phyloP scores from a whole-genome alignment of 2,329 filamentous ascomycete species.

The Chlorencoelia australis region DNA sequence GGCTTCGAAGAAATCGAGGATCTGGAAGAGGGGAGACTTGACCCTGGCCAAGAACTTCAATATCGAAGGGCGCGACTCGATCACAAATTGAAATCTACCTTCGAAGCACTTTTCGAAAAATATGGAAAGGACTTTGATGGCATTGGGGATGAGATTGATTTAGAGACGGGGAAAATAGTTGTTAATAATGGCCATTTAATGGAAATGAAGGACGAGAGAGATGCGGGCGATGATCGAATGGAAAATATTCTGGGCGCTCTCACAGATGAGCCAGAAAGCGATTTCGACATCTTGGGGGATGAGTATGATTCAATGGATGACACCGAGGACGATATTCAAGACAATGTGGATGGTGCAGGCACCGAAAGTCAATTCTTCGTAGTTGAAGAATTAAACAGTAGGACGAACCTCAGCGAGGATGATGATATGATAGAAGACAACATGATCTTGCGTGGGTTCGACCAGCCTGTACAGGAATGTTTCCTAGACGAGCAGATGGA shows the following conservation, averaged over 20 bases:
- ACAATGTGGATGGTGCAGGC: constrained; percentile 11
- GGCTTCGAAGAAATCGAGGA: constrained; percentile 8
- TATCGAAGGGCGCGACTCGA: constrained; percentile 57
- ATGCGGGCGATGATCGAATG: constrained; percentile 30
- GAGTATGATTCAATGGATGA: constrained; percentile 24
- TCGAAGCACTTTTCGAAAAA: constrained; percentile 83
- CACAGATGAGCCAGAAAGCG: constrained; percentile 22
- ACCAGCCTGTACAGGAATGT: constrained; percentile 11
- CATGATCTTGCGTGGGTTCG: constrained; percentile 25
- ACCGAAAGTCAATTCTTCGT: no score
- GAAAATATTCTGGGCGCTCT: constrained; percentile 20
- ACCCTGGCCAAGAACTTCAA: constrained; percentile 47
- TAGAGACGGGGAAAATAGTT: constrained; percentile 70
- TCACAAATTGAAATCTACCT: constrained; percentile 65
- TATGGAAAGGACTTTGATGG: constrained; percentile 76
- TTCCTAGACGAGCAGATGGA: neutral
- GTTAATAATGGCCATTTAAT: constrained; percentile 82
- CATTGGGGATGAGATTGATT: constrained; percentile 81
- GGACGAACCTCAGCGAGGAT: constrained; percentile 14
- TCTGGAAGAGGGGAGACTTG: constrained; percentile 28
- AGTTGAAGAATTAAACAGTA: constrained; percentile 17
- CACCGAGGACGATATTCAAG: constrained; percentile 14
- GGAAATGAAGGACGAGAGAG: constrained; percentile 48
- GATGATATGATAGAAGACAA: constrained; percentile 25
- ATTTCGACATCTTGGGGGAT: constrained; percentile 14